These are phyloP conservation scores for Candida corydali DNA, from an alignment of 805 yeast genomes.

Conservation along the genomic window DNA sequence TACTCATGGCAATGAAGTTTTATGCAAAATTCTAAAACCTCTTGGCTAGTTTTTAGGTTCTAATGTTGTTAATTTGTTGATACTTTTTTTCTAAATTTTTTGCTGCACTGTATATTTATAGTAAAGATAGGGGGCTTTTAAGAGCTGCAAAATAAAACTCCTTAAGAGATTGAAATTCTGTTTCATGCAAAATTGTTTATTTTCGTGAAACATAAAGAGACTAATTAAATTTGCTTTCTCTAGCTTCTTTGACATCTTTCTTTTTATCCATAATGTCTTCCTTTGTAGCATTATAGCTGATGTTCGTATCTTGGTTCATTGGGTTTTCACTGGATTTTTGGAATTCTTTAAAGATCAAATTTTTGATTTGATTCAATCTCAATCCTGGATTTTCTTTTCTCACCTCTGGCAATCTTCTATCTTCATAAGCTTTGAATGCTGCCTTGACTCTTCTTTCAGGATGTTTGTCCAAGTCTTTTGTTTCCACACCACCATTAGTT, in stretches of 20 bases:
- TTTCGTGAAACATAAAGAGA: neutral
- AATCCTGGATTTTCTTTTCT: conserved; percentile 77
- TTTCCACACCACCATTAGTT: conserved; percentile 50
- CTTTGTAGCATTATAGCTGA: conserved; percentile 56
- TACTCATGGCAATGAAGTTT: conserved; percentile 1
- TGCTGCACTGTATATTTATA: neutral
- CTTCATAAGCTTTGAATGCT: conserved; percentile 70
- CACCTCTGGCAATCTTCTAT: conserved; percentile 63
- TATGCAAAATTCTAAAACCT: too few species aligned
- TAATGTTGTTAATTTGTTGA: neutral
- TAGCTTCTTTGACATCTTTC: conserved; percentile 44
- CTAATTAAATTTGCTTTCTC: conserved; percentile 39
- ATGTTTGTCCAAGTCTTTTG: conserved; percentile 72
- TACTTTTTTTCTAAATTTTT: neutral
- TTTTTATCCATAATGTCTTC: conserved; percentile 47
- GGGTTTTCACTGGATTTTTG: conserved; percentile 80
- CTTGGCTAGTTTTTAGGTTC: neutral
- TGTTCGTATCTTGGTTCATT: conserved; percentile 69
- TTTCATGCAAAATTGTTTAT: too few species aligned
- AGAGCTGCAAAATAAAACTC: neutral
- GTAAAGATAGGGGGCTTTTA: neutral
- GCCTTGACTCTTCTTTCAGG: conserved; percentile 89
- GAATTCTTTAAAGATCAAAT: conserved; percentile 72
- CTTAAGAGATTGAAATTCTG: too few species aligned
- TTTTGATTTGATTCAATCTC: conserved; percentile 73